Evolutionary conservation across 164 flowering plant genomes (phyloP).

Genomic region (Pachysandra terminalis): DNA sequence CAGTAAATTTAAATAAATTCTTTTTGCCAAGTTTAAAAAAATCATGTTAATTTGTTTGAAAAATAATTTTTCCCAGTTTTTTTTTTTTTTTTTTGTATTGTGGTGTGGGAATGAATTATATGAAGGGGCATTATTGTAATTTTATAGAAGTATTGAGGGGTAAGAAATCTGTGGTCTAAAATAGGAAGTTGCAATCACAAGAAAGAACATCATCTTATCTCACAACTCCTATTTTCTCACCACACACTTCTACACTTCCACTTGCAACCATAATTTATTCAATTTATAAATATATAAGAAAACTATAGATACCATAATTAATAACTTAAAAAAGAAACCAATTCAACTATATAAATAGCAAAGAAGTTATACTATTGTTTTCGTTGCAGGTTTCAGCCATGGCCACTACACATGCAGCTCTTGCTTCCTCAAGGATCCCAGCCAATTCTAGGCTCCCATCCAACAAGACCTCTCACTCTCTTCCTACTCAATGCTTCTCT

Average conservation of each 20-base stretch:
- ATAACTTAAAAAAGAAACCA: not conserved
- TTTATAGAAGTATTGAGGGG: conserved; percentile 2
- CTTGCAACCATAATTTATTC: conserved; percentile 31
- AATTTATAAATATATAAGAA: not conserved
- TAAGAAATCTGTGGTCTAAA: conserved; percentile 34
- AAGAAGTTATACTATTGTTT: conserved; percentile 14
- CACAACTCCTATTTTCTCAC: conserved; percentile 28
- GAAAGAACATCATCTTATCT: conserved; percentile 50
- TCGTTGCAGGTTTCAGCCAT: conserved; percentile 76
- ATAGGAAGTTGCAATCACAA: conserved; percentile 10
- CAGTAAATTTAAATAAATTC: no score
- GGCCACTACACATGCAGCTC: conserved; percentile 84
- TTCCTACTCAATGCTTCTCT: conserved; percentile 60
- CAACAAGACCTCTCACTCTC: conserved; percentile 41
- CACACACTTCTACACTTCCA: conserved; percentile 31
- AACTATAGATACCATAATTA: not conserved
- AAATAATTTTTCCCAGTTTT: no score
- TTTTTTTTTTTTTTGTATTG: no score
- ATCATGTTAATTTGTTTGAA: no score
- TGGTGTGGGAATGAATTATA: no score
- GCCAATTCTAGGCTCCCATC: conserved; percentile 56
- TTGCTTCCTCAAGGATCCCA: conserved; percentile 83
- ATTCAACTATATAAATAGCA: conserved; percentile 12
- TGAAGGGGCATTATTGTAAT: conserved; percentile 1
- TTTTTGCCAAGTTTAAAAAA: no score